Evolutionary conservation across 1,139 yeast genomes (phyloP).

Genomic region (Diutina sp.): DNA sequence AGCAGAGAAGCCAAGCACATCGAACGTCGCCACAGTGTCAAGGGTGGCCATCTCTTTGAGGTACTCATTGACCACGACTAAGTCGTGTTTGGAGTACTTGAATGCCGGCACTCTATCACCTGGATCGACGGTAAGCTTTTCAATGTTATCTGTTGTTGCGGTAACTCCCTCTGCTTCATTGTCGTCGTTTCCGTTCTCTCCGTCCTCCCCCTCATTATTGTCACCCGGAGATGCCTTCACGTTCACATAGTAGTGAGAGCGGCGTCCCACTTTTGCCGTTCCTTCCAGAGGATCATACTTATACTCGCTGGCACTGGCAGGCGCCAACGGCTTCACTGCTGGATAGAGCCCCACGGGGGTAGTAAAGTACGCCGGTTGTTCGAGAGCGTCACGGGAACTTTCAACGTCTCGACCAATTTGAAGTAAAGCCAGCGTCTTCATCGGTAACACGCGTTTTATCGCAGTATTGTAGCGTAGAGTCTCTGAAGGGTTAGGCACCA

Average conservation of each 20-base stretch:
- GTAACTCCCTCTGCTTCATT: not conserved
- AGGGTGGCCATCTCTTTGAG: constrained; percentile 6
- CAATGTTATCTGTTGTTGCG: not conserved
- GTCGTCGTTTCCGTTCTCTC: not conserved
- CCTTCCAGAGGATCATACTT: not conserved
- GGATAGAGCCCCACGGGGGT: not conserved
- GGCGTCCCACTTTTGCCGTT: not conserved
- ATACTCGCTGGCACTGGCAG: not conserved
- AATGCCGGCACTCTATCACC: constrained; percentile 28
- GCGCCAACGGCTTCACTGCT: not conserved
- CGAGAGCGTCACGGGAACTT: not conserved
- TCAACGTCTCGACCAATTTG: not conserved
- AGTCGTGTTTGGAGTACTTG: constrained; percentile 47
- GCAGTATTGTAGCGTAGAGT: not conserved
- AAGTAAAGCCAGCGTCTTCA: not conserved
- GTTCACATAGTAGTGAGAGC: not conserved
- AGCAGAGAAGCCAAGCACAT: not conserved
- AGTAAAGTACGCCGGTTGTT: not conserved
- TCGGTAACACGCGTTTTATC: not conserved
- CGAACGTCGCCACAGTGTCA: not conserved
- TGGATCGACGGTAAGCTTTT: not conserved
- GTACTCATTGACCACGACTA: constrained; percentile 12
- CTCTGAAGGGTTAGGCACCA: not conserved
- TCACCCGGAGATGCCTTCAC: not conserved
- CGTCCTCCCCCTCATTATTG: not conserved